Conservation (phyloP, 306 rosid genomes). For the Cicer yamashitae region DNA sequence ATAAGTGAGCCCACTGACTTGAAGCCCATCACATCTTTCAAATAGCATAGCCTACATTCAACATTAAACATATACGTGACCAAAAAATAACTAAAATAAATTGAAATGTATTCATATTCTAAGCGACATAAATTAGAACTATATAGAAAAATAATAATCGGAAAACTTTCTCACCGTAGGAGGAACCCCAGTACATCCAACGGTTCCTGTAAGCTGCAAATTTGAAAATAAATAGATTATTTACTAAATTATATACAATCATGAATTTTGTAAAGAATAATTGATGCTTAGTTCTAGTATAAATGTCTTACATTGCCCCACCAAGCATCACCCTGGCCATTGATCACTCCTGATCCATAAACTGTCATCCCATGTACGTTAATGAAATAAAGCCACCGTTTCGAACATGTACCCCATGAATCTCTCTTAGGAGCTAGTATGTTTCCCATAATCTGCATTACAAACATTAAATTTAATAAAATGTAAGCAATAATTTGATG, state of each 20-base stretch:
- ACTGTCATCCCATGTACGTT: neutral
- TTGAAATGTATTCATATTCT: too few species aligned
- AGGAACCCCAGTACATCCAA: neutral
- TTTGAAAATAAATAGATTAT: neutral
- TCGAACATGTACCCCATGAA: slow-evolving; percentile 39
- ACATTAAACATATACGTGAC: neutral
- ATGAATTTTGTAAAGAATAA: neutral
- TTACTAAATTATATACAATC: neutral
- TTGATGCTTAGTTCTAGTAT: neutral
- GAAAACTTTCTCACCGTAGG: slow-evolving; percentile 34
- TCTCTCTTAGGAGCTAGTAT: slow-evolving; percentile 41
- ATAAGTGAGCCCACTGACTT: slow-evolving; percentile 41
- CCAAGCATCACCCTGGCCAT: slow-evolving; percentile 49
- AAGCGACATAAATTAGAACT: too few species aligned
- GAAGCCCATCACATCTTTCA: slow-evolving; percentile 40
- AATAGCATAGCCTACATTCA: slow-evolving; percentile 38
- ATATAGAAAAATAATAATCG: too few species aligned
- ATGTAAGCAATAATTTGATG: too few species aligned
- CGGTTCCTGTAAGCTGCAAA: slow-evolving; percentile 21
- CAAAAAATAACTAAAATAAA: neutral
- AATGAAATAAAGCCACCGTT: slow-evolving; percentile 15
- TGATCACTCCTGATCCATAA: slow-evolving; percentile 40
- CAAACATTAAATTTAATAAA: neutral
- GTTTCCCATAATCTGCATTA: slow-evolving; percentile 43
- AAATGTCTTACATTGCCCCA: slow-evolving; percentile 30